These are phyloP conservation scores for Acanthamoeba lenticulata DNA, from an alignment of 208 protist genomes.

Conservation along the genomic window DNA sequence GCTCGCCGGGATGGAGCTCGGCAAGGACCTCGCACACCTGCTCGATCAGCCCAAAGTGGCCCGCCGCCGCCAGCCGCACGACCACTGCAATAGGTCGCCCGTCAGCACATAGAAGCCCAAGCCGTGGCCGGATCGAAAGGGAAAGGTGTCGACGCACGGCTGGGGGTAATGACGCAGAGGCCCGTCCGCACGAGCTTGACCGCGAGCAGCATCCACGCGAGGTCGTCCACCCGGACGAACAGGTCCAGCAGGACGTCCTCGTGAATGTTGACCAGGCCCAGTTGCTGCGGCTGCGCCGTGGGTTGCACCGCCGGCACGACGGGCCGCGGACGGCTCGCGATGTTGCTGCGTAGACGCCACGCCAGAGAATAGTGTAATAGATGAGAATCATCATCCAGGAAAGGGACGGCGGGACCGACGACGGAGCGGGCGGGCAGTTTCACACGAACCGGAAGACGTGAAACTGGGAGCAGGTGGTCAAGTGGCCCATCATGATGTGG, in stretches of 20 bases:
- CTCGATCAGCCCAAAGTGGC: neutral
- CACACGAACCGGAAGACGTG: neutral
- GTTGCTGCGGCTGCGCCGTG: neutral
- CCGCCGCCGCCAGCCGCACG: neutral
- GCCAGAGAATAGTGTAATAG: neutral
- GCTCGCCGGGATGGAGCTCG: no score
- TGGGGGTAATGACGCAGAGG: neutral
- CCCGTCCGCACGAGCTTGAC: neutral
- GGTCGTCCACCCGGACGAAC: neutral
- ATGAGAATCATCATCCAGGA: neutral
- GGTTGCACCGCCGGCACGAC: neutral
- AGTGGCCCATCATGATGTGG: neutral
- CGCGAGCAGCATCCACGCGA: neutral
- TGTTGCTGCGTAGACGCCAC: neutral
- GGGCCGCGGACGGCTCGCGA: neutral
- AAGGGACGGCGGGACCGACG: neutral
- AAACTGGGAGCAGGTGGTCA: conserved; percentile 9
- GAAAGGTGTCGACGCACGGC: neutral
- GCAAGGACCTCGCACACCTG: no score
- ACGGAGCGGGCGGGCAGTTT: neutral
- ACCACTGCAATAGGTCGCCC: no score
- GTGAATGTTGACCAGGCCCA: neutral
- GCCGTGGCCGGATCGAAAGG: neutral
- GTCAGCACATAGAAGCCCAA: no score
- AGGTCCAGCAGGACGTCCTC: neutral